Conservation (phyloP, 768 basidiomycete genomes). For the Gyrodon lividus region DNA sequence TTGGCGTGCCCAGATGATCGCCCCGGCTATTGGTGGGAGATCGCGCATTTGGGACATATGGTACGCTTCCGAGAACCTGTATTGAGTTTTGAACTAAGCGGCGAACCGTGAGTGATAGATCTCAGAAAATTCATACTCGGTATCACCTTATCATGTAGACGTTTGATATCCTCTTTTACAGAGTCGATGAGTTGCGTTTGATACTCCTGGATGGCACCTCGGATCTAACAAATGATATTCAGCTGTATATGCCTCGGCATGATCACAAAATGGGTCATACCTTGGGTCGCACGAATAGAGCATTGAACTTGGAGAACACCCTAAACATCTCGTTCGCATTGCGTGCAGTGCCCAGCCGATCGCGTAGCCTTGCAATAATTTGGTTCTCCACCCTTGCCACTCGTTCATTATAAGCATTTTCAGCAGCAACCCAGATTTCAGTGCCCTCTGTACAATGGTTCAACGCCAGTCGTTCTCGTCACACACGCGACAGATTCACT, state of each 20-base stretch:
- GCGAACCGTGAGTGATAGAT: slow-evolving; percentile 2
- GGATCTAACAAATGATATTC: slow-evolving; percentile 54
- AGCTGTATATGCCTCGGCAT: neutral
- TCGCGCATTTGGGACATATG: slow-evolving; percentile 99
- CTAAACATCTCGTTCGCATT: slow-evolving; percentile 99
- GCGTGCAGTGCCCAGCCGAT: slow-evolving; percentile 88
- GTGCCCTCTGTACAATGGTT: slow-evolving; percentile 71
- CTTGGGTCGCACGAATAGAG: slow-evolving; percentile 93
- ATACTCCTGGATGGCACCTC: slow-evolving; percentile 98
- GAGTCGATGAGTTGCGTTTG: slow-evolving; percentile 98
- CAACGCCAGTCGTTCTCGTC: neutral
- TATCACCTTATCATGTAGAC: slow-evolving; percentile 83
- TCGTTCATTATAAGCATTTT: slow-evolving; percentile 96
- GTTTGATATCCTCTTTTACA: slow-evolving; percentile 97
- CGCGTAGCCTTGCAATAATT: slow-evolving; percentile 90
- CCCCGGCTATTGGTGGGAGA: slow-evolving; percentile 95
- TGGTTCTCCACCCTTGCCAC: slow-evolving; percentile 98
- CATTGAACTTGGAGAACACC: slow-evolving; percentile 98
- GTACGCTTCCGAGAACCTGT: slow-evolving; percentile 92
- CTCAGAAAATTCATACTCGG: neutral
- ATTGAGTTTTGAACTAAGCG: slow-evolving; percentile 87
- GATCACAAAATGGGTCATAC: slow-evolving; percentile 38
- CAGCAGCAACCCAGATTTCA: slow-evolving; percentile 96
- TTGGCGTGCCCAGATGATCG: slow-evolving; percentile 99
- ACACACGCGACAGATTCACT: slow-evolving; percentile 24